Percentiles rank a stretch among this genome's conserved stretches.
Conservation (phyloP, 768 basidiomycete genomes). For the Suillus tomentosus region DNA sequence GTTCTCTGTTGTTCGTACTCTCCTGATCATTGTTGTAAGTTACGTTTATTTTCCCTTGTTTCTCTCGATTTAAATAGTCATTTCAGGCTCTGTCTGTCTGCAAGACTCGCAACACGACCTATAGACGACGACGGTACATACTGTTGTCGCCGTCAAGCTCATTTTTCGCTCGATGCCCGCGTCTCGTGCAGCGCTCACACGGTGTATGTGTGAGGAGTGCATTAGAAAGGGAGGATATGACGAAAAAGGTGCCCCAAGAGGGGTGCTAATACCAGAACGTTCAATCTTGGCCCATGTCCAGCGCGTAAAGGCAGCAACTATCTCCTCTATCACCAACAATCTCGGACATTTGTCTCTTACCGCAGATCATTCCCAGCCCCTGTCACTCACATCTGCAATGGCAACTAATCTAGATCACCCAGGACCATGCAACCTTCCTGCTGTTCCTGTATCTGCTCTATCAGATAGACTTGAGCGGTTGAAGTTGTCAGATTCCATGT, state of each 20-base stretch:
- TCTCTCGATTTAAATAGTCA: neutral
- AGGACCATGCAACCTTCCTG: no score
- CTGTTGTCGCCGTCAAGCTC: neutral
- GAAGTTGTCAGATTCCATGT: no score
- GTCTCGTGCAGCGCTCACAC: neutral
- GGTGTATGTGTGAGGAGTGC: neutral
- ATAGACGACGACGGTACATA: conserved; percentile 1
- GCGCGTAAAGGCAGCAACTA: neutral
- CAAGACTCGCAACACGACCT: neutral
- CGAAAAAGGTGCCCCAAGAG: neutral
- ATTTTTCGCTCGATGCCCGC: neutral
- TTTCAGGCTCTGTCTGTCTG: neutral
- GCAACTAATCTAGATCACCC: no score
- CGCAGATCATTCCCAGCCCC: neutral
- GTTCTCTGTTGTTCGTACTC: neutral
- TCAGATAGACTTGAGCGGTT: no score
- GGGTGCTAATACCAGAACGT: neutral
- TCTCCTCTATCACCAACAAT: conserved; percentile 4
- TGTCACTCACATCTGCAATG: neutral
- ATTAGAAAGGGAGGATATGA: neutral
- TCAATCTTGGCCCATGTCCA: neutral
- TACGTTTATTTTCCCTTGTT: neutral
- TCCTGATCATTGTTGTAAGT: neutral
- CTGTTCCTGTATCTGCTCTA: no score
- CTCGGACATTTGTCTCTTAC: neutral